Evolutionary conservation across 2,329 filamentous ascomycete genomes (phyloP), one percentile per base, ranked within the genome.

Genomic region (Fusarium austroafricanum): DNA sequence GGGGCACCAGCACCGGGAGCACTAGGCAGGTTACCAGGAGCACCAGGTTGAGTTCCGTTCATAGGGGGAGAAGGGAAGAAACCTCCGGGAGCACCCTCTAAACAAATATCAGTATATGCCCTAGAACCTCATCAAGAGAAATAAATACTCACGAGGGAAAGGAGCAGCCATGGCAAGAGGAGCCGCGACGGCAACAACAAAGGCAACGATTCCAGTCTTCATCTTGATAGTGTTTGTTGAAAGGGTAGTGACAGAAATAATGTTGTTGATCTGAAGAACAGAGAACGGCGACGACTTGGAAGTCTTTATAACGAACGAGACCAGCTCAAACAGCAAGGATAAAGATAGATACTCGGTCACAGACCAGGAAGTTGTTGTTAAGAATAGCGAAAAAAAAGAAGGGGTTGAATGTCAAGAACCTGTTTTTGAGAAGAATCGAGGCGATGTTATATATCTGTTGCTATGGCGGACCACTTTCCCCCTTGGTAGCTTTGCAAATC

Each of bases 161-260:
- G 66, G 51, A 33, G 66, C 43, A 42, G 73, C 68, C 37, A 59
- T 21, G 4, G 59, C 61, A 26, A 75, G 42, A 11, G 73, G 59
- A 11, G 62, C 65, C 50, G 62, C 52, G 23, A 51, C 56, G 39
- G 70, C 67, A 44, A 75, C 45, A 44, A 64, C 29, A 28, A 75
- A 42, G 37, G 67, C 35, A 46, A 69, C 20, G 43, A 62, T 59
- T 49, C 50, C 61, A 52, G 71, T 61, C 71, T 75, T 75, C 73
- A 75, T 75, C n/a, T 58, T 69, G 56, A 53, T 45, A 6, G 21
- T 51, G 37, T 23, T 26, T 39, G 20, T 20, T n/a, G 7, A 37
- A 37, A 46, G 6, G n/a, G 37, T 56, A 50, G 43, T 54, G 46
- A 42, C 53, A 47, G 49, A 60, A 38, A 44, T 35, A 44, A 44